Evolutionary conservation across 805 yeast genomes (phyloP), one percentile per base, ranked within the genome.

Genomic region (Spathaspora arborariae): DNA sequence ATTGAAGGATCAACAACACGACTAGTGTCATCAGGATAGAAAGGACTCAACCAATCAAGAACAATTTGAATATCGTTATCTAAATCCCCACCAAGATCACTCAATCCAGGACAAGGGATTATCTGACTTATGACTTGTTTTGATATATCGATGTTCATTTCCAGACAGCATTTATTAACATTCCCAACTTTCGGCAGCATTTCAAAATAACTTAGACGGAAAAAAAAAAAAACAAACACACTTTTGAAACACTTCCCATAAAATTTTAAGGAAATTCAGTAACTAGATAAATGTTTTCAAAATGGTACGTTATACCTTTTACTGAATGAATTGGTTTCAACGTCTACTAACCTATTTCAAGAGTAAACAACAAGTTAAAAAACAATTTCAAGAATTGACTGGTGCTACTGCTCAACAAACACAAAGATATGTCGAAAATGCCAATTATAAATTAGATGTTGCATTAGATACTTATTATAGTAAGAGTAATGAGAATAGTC

Each of bases 361-460:
- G 35, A 2, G 16, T 9, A 45, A 22, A 16, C 20, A 24, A 16
- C 48, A 41, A 33, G 22, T 62, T n/a, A 59, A 55, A 41, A 59
- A 54, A 42, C 67, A 67, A 46, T 75, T 77, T 55, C 51, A 64
- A 41, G 70, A 67, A 35, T 57, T 76, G 40, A 73, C 82, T 8
- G 74, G 73, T 5, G 58, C 68, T 2, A 46, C 60, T 4, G 50
- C 57, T 4, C 50, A 63, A 6, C 63, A 56, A 10, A 78, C 80
- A 13, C 63, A 67, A 2, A 52, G 51, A 38, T 68, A 62, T 46
- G 67, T 75, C n/a, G 62, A 65, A 13, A 49, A 49, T 20, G 46
- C 56, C 51, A 55, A 60, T 35, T 63, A 68, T 57, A 55, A 67
- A 42, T 38, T 73, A 19, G 52, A 62, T 19, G 45, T 39, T 13